A percentile compares a stretch with the other conserved stretches of the same genome.
phyloP scores from a whole-genome alignment of 148 eudicot species.

The Agrostemma githago region DNA sequence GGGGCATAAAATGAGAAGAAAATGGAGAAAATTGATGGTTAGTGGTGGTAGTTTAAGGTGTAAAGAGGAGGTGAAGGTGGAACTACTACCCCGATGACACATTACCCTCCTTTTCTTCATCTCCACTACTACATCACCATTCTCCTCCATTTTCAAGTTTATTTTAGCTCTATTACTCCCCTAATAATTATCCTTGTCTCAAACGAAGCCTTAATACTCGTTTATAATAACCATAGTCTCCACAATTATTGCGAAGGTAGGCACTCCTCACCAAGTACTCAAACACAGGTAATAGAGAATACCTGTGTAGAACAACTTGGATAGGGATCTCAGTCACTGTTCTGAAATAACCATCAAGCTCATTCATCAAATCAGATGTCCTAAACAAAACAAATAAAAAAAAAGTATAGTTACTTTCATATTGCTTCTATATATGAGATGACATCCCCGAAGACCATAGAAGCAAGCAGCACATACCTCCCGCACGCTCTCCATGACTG shows the following conservation, averaged over 20 bases:
- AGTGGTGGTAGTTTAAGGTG: no score
- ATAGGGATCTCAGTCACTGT: slow-evolving; percentile 58
- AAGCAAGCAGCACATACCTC: slow-evolving; percentile 33
- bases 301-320: slow-evolving; percentile 82
- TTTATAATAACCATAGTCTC: neutral
- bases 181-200: no score
- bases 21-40: no score
- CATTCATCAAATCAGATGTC: slow-evolving; percentile 52
- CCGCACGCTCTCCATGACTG: slow-evolving; percentile 60
- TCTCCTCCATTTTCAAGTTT: no score
- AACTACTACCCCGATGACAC: no score
- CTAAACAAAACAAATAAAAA: slow-evolving; percentile 31
- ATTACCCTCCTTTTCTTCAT: no score
- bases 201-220: neutral
- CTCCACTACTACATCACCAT: no score
- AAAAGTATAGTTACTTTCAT: neutral
- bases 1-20: no score
- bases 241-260: neutral
- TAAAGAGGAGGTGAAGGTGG: no score
- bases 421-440: neutral
- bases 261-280: neutral
- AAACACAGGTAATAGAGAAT: slow-evolving; percentile 19
- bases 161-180: no score
- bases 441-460: neutral
- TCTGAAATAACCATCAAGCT: slow-evolving; percentile 53